Percentiles rank a stretch among this genome's conserved stretches.
These are phyloP conservation scores for Lotus japonicus DNA, from an alignment of 306 rosid genomes.

Conservation along the genomic window DNA sequence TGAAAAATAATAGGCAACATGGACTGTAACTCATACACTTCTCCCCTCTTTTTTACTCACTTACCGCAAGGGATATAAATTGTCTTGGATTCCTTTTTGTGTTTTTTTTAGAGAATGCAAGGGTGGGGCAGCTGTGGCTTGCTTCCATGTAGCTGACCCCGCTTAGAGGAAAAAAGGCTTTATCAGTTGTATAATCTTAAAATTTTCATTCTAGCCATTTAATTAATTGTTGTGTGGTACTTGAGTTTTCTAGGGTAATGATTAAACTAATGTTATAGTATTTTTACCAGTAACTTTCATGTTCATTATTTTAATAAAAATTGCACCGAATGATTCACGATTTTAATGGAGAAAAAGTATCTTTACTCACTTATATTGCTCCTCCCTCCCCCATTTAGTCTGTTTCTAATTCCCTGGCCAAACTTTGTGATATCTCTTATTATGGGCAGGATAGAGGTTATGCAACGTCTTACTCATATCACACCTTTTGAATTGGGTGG, in stretches of 20 bases:
- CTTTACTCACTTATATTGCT: neutral
- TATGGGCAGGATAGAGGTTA: conserved; percentile 75
- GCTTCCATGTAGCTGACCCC: no score
- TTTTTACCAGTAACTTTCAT: neutral
- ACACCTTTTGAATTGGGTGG: conserved; percentile 96
- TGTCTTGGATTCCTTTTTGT: no score
- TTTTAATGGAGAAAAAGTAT: neutral
- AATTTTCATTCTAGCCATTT: no score
- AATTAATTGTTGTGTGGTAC: neutral
- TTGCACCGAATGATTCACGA: neutral
- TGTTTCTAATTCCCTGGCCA: neutral
- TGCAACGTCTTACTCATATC: conserved; percentile 89
- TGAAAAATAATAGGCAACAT: neutral
- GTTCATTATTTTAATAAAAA: neutral
- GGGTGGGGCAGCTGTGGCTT: no score
- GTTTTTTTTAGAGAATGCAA: no score
- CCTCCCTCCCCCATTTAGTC: neutral
- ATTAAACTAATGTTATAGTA: neutral
- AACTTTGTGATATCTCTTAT: conserved; percentile 18
- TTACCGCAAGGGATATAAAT: no score
- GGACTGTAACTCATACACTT: no score
- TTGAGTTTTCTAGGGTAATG: conserved; percentile 4
- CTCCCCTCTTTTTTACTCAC: no score
- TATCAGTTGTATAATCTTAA: no score
- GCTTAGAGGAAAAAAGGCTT: no score